Base-by-base conservation (phyloP, 164 flowering plant species). In the Sextonia rubra region DNA sequence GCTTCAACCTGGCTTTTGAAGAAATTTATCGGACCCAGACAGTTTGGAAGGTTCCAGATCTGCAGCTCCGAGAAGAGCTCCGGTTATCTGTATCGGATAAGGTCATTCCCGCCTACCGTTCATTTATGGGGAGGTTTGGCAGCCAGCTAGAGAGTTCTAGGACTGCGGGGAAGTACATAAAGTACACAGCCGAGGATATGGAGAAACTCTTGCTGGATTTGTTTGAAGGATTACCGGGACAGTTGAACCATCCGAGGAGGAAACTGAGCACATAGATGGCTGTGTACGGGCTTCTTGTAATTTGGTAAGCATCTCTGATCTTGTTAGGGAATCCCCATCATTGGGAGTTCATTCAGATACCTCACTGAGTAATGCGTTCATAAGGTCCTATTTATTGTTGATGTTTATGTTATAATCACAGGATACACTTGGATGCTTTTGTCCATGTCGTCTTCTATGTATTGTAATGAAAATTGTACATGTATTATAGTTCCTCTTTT, bases 1-100 rank as follows among this genome's bases (percentile, higher is more conserved):
- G 71, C 64, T 94, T 94, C 80, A 94, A 91, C 82, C 73, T 86
- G 20, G 76, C 72, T 24, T 52, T 52, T 26, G 72, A 69, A 44
- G 73, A 71, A 18, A 58, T 71, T 32, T 60, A 71, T 32, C 60
- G 44, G 24, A 60, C 48, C 27, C 73, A 71, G 56, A 71, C 73
- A 30, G 22, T 26, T 11, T 71, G 73, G 73, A 25, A 26, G 47
- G 47, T 71, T 71, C 20, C n/a, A 12, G 49, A 71, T 44, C 24
- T 14, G 8, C 52, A 71, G n/a, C 73, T 71, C 52, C 29, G 73
- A 15, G 66, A 71, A 8, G 73, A 71, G 7, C 64, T 71, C 9
- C 65, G 29, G 56, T 27, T 71, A n/a, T 71, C 73, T 14, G 60
- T 71, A 22, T 71, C 66, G 12, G 24, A 26, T 20, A 71, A 71